Evolutionary conservation across 2,329 filamentous ascomycete species (phyloP), one percentile per base, ranked within the genome.

Genomic region (Paramyrothecium roridum): DNA sequence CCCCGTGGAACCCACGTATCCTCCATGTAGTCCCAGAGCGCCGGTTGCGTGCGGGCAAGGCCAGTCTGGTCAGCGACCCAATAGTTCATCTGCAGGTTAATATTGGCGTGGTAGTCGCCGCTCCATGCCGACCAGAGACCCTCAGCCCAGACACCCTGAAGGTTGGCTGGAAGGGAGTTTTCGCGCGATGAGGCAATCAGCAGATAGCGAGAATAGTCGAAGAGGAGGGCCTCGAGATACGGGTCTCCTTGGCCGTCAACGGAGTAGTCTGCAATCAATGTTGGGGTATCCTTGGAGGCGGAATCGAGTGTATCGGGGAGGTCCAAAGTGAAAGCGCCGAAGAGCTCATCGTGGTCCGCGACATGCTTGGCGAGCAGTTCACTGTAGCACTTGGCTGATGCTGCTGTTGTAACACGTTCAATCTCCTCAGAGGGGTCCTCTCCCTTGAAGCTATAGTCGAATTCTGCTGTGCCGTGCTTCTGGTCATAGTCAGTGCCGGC

Each of bases 31-130:
- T 78, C 68, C 75, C 79, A 85, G 0, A 83, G 65, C 0, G 78
- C 74, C 0, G 67, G 63, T 49, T 80, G 74, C 1, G 80, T 71
- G 2, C 67, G 68, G 0, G 72, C 74, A 0, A 84, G 67, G 0
- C 80, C 81, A 0, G 80, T 82, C 52, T 81, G 74, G 34, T 83
- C 80, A 2, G 77, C 75, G 2, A 69, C 71, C 82, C 83, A 86
- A 60, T 85, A 77, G 56, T 85, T 85, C 83, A 85, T 85, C 59
- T 86, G 80, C 1, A 85, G 55, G 55, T 85, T 85, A 61, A 86
- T 84, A 57, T 85, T 81, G 43, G 76, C 72, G 52, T 84, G 81
- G 54, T 84, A 85, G 59, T 85, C 81, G 2, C 72, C 76, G 13
- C 76, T 74, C 83, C 83, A 61, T 23, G 63, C 58, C 20, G 68